Evolutionary conservation across 805 yeast genomes (phyloP).

Genomic region (Wickerhamomyces canadensis): DNA sequence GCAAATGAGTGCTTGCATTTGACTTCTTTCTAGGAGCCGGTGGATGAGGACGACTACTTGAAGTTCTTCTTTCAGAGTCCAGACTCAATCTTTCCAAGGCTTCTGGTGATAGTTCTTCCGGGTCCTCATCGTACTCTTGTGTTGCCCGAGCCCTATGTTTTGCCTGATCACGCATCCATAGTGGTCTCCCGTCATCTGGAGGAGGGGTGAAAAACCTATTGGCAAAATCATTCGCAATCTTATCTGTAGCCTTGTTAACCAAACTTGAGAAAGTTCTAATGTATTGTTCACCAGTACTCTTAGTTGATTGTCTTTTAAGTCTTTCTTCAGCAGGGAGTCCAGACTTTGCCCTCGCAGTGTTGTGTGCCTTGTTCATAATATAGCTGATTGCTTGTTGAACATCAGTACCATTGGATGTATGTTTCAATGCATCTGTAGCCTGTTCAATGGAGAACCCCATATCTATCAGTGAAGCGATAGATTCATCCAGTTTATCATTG

Average conservation of each 20-base stretch:
- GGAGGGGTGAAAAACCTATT: slow-evolving; percentile 25
- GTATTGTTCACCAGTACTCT: slow-evolving; percentile 12
- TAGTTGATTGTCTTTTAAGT: background rate
- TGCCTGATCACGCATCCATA: slow-evolving; percentile 68
- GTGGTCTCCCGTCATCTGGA: slow-evolving; percentile 42
- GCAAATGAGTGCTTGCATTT: slow-evolving; percentile 2
- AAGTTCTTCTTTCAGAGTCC: slow-evolving; percentile 4
- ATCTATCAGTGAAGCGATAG: slow-evolving; percentile 65
- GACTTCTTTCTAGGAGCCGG: slow-evolving; percentile 10
- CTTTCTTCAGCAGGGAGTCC: slow-evolving; percentile 10
- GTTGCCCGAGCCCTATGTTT: slow-evolving; percentile 32
- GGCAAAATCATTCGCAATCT: slow-evolving; percentile 21
- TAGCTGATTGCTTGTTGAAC: slow-evolving; percentile 61
- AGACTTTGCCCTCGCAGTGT: slow-evolving; percentile 28
- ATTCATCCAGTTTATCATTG: slow-evolving; percentile 33
- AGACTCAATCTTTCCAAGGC: slow-evolving; percentile 10
- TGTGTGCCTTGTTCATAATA: slow-evolving; percentile 57
- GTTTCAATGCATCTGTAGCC: slow-evolving; percentile 53
- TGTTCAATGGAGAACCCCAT: slow-evolving; percentile 70
- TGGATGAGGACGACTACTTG: slow-evolving; percentile 4
- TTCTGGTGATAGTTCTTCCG: slow-evolving; percentile 36
- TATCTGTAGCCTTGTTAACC: slow-evolving; percentile 19
- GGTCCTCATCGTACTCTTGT: slow-evolving; percentile 37
- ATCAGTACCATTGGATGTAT: slow-evolving; percentile 46
- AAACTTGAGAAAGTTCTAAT: slow-evolving; percentile 16